These are phyloP conservation scores for Coix lacrymajobi DNA, from an alignment of 176 grass and related monocot species.

Conservation along the genomic window DNA sequence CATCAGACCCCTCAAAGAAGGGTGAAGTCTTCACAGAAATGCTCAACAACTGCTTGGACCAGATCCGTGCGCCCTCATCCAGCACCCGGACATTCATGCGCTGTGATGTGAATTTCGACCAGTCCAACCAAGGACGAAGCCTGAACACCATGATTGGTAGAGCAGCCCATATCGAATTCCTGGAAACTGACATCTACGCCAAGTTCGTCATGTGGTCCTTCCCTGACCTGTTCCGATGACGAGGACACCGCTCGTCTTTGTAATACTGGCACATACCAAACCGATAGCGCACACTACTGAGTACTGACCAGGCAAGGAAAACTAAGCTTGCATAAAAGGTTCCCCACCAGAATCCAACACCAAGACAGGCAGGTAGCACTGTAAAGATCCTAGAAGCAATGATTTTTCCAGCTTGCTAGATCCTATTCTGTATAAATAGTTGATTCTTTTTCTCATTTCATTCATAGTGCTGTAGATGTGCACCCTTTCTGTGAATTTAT, in stretches of 20 bases:
- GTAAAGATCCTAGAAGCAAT: conserved; percentile 44
- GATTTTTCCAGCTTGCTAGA: conserved; percentile 33
- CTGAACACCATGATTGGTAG: conserved; percentile 92
- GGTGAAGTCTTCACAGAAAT: conserved; percentile 83
- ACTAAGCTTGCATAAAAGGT: conserved; percentile 19
- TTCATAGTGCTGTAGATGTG: conserved; percentile 45
- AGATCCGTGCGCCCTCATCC: conserved; percentile 74
- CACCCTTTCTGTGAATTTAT: conserved; percentile 25
- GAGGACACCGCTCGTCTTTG: neutral
- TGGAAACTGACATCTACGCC: conserved; percentile 79
- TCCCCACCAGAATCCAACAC: conserved; percentile 6
- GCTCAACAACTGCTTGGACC: conserved; percentile 90
- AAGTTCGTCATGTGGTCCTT: conserved; percentile 99
- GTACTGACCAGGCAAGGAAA: conserved; percentile 38
- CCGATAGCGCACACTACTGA: conserved; percentile 21
- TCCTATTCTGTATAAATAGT: conserved; percentile 47
- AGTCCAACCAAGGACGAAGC: conserved; percentile 58
- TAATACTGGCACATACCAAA: neutral
- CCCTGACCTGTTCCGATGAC: conserved; percentile 66
- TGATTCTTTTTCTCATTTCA: conserved; percentile 37
- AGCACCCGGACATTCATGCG: conserved; percentile 71
- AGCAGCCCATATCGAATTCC: conserved; percentile 89
- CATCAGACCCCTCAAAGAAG: conserved; percentile 76
- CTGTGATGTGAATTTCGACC: conserved; percentile 89
- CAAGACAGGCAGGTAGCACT: conserved; percentile 12